Base-by-base conservation (phyloP, 1,139 yeast species). In the Kurtzmaniella quercitrusa region DNA sequence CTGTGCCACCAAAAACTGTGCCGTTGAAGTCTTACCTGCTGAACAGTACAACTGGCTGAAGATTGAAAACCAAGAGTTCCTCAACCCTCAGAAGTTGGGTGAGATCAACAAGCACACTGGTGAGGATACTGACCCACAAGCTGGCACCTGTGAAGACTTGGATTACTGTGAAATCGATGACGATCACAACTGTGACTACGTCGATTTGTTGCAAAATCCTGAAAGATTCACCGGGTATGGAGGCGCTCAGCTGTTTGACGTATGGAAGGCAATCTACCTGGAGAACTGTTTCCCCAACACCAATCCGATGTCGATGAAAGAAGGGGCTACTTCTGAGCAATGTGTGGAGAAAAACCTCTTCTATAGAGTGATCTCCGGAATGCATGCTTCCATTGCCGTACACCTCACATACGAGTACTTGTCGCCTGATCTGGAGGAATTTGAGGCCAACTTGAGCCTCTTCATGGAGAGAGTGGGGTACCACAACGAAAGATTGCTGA, bases 211-310 rank as follows among this genome's bases (percentile, higher is more conserved):
- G 21, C 88, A 86, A 46, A 94, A 94, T 57, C 97, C 96, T 1
- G 99, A 94, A 65, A 75, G 98, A 57, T 94, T 88, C 66, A 94
- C 98, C 1, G 98, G 98, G 0, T 94, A 94, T 60, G 86, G 91
- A 38, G 98, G 98, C 29, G 79, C 83, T 44, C 96, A 93, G 58
- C 89, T 96, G 19, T 81, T 84, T 53, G 91, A 85, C 59, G 88
- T 94, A 42, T 94, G 99, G 99, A 74, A 82, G 40, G 89, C 95
- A 47, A 90, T 94, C 38, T 94, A 94, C 63, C 81, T 81, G 41
- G 97, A 93, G 57, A 90, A 91, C 68, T 90, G 97, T 62, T 91
- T 91, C 66, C 76, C 77, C 12, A 76, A 82, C 46, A 68, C 73
- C 12, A 66, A 60, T 48, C 72, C 72, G 18, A 65, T 68, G 70